A percentile compares a stretch with the other conserved stretches of the same genome.
Evolutionary conservation across 108 stramenopile genomes (phyloP).

Genomic region (Pelagomonas calceolata): DNA sequence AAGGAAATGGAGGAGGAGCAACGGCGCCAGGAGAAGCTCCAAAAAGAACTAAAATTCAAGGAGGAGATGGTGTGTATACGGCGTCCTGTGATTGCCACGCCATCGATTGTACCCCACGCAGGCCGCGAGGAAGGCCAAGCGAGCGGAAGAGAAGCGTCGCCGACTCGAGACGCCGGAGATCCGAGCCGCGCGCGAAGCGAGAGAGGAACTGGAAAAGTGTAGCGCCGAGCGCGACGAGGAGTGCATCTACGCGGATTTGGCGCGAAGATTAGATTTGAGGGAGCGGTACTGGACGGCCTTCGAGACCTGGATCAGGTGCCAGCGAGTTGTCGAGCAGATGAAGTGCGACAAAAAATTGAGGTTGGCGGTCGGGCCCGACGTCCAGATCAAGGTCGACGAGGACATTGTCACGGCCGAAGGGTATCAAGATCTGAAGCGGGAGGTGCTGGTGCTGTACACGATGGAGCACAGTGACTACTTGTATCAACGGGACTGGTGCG

Average conservation of each 20-base stretch:
- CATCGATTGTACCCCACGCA: no score
- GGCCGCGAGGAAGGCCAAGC: not conserved
- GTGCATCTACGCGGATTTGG: not conserved
- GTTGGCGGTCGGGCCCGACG: not conserved
- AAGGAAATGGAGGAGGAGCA: not conserved
- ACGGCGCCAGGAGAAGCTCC: slow-evolving; percentile 2
- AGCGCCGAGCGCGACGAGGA: slow-evolving; percentile 6
- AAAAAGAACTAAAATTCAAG: not conserved
- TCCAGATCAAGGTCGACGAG: not conserved
- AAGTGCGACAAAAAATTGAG: not conserved
- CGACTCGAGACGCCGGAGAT: slow-evolving; percentile 3
- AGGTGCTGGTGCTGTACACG: no score
- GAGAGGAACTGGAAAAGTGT: not conserved
- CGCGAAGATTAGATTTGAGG: not conserved
- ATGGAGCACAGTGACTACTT: no score
- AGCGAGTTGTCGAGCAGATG: not conserved
- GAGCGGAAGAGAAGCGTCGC: not conserved
- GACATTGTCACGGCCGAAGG: not conserved
- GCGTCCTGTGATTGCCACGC: no score
- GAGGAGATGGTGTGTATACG: not conserved
- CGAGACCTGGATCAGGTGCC: not conserved
- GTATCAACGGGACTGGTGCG: no score
- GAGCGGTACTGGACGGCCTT: not conserved
- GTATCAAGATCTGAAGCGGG: no score
- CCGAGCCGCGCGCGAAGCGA: not conserved